These are phyloP conservation scores for Aspergillus ustus DNA, from an alignment of 2,329 filamentous ascomycete species.

Conservation along the genomic window DNA sequence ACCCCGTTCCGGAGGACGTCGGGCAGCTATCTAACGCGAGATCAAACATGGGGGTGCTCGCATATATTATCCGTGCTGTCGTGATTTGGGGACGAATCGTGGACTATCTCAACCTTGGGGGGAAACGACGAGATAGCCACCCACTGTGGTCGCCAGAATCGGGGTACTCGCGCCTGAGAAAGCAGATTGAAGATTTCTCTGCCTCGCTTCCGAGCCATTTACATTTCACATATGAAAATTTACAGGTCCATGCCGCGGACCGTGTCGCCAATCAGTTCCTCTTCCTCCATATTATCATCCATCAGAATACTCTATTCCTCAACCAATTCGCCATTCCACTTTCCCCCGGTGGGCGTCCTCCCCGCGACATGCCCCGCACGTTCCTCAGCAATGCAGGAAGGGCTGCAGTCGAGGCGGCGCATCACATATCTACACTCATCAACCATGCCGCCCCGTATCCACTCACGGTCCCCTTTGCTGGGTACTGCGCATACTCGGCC, in stretches of 20 bases:
- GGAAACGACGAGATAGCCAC: slow-evolving; percentile 75
- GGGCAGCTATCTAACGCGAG: slow-evolving; percentile 68
- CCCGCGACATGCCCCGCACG: slow-evolving; percentile 72
- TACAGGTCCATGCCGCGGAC: slow-evolving; percentile 82
- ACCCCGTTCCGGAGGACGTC: slow-evolving; percentile 65
- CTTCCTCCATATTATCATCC: slow-evolving; percentile 85
- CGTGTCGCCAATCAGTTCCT: slow-evolving; percentile 89
- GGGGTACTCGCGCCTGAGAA: slow-evolving; percentile 70
- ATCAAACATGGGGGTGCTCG: slow-evolving; percentile 92
- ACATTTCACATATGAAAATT: slow-evolving; percentile 78
- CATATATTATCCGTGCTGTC: slow-evolving; percentile 84
- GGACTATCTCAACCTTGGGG: slow-evolving; percentile 87
- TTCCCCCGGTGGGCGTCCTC: slow-evolving; percentile 65
- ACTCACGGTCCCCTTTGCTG: slow-evolving; percentile 87
- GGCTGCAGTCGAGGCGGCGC: slow-evolving; percentile 81
- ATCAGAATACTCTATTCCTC: slow-evolving; percentile 89
- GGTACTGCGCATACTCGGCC: slow-evolving; percentile 91
- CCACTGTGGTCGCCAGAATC: slow-evolving; percentile 86
- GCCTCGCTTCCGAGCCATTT: slow-evolving; percentile 71
- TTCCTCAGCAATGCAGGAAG: slow-evolving; percentile 78
- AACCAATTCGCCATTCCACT: slow-evolving; percentile 81
- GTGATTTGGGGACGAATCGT: slow-evolving; percentile 89
- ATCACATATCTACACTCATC: slow-evolving; percentile 82
- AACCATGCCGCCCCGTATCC: slow-evolving; percentile 79
- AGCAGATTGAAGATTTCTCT: slow-evolving; percentile 72